A percentile compares a stretch with the other conserved stretches of the same genome.
These are phyloP conservation scores for Neurospora sublineolata DNA, from an alignment of 495 filamentous ascomycete genomes.

Conservation along the genomic window DNA sequence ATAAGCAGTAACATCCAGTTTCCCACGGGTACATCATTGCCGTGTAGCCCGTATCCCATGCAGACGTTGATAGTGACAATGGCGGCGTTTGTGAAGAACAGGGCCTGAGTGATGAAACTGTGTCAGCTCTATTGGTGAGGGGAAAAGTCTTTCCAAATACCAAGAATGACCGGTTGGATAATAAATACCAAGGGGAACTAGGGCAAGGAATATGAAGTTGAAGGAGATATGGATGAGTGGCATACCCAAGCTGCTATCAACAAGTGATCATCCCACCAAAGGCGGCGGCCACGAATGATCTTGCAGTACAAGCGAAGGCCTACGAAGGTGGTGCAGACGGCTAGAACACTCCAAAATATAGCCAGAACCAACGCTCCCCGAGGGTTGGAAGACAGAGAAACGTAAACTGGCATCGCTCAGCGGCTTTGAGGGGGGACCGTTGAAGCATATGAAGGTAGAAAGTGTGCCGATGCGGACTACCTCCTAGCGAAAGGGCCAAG, in stretches of 20 bases:
- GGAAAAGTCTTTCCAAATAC: background rate
- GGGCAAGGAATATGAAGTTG: background rate
- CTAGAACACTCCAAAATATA: background rate
- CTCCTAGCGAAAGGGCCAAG: background rate
- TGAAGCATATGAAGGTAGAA: background rate
- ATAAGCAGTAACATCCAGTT: constrained; percentile 9
- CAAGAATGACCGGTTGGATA: background rate
- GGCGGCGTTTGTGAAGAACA: constrained; percentile 6
- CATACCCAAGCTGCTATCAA: constrained; percentile 20
- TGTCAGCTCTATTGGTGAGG: background rate
- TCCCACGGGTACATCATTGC: constrained; percentile 2
- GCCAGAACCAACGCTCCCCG: background rate
- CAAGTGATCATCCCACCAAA: constrained; percentile 25
- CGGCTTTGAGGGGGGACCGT: background rate
- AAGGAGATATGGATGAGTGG: background rate
- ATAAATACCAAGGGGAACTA: background rate
- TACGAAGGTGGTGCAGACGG: constrained; percentile 8
- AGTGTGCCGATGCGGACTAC: background rate
- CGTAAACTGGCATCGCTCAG: background rate
- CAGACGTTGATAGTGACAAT: constrained; percentile 1
- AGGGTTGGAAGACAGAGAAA: background rate
- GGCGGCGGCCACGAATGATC: constrained; percentile 6
- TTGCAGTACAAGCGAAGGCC: constrained; percentile 21
- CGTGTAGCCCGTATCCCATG: constrained; percentile 11
- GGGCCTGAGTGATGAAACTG: constrained; percentile 1